Evolutionary conservation across 2,329 filamentous ascomycete genomes (phyloP).

Genomic region (Metarhizium album): DNA sequence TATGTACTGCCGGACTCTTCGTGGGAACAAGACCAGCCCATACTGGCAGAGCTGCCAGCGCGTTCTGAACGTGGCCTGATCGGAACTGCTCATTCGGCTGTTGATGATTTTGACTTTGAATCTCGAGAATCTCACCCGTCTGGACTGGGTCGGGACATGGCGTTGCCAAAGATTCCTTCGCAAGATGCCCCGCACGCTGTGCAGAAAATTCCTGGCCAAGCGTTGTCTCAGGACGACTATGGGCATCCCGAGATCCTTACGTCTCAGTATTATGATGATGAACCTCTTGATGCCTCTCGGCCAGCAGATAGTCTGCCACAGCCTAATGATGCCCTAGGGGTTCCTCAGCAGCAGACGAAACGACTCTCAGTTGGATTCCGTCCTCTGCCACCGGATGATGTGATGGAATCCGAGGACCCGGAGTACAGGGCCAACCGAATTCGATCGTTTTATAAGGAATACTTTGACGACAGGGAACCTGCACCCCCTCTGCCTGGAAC

Average conservation of each 20-base stretch:
- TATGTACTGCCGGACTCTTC: constrained; percentile 14
- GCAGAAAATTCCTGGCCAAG: constrained; percentile 3
- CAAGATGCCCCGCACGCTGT: constrained; percentile 11
- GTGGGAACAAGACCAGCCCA: constrained; percentile 8
- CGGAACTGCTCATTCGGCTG: constrained; percentile 11
- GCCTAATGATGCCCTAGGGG: constrained; percentile 31
- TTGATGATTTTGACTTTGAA: constrained; percentile 13
- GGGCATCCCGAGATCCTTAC: constrained; percentile 17
- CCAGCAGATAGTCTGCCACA: constrained; percentile 15
- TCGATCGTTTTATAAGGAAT: constrained; percentile 98
- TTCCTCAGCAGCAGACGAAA: constrained; percentile 44
- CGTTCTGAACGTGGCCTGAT: constrained; percentile 7
- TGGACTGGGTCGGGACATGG: constrained; percentile 25
- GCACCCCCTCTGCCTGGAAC: constrained; percentile 29
- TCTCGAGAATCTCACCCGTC: constrained; percentile 17
- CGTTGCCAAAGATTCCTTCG: constrained; percentile 21
- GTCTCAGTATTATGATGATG: constrained; percentile 24
- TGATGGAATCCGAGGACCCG: constrained; percentile 71
- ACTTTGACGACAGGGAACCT: constrained; percentile 73
- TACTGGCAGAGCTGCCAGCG: constrained; percentile 7
- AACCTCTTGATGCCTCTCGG: constrained; percentile 23
- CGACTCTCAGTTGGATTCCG: constrained; percentile 64
- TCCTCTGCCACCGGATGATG: constrained; percentile 78
- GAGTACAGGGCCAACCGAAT: constrained; percentile 94
- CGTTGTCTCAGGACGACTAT: constrained; percentile 7